phyloP scores from a whole-genome alignment of 1,284 basidiomycete species.

The Moniliophthora roreri region DNA sequence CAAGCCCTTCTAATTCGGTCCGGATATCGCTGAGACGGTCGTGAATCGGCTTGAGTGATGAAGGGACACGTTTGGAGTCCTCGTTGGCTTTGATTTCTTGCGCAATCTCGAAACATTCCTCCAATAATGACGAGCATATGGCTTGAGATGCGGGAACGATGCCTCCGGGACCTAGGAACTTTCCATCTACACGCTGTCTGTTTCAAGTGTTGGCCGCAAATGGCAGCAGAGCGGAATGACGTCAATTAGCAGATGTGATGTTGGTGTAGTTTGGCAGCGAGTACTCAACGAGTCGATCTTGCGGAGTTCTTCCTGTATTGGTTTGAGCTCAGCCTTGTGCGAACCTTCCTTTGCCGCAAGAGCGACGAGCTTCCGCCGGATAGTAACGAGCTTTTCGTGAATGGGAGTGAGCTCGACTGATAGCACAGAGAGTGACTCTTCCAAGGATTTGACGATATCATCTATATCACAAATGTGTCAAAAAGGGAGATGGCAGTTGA shows the following conservation, averaged over 20 bases:
- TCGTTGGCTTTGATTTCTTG: constrained; percentile 97
- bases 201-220: constrained; percentile 9
- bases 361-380: constrained; percentile 88
- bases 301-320: constrained; percentile 88
- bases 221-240: constrained; percentile 6
- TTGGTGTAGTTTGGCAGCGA: constrained; percentile 26
- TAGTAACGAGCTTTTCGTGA: constrained; percentile 85
- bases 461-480: constrained; percentile 46
- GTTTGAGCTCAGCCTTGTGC: constrained; percentile 87
- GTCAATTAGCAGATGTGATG: constrained; percentile 15
- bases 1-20: constrained; percentile 84
- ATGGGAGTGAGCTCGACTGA: constrained; percentile 87
- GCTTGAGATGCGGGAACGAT: constrained; percentile 91
- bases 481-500: not conserved
- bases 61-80: constrained; percentile 87
- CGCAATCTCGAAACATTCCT: constrained; percentile 95
- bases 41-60: constrained; percentile 91
- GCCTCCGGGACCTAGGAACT: constrained; percentile 92
- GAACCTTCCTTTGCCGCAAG: constrained; percentile 86
- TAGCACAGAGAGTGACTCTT: constrained; percentile 83
- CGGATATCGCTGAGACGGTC: constrained; percentile 89
- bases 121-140: constrained; percentile 85
- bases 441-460: constrained; percentile 70
- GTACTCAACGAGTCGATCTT: constrained; percentile 92
- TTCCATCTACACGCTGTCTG: constrained; percentile 93